A percentile compares a stretch with the other conserved stretches of the same genome.
These are phyloP conservation scores for Acorus gramineus DNA, from an alignment of 106 monocot genomes.

Conservation along the genomic window DNA sequence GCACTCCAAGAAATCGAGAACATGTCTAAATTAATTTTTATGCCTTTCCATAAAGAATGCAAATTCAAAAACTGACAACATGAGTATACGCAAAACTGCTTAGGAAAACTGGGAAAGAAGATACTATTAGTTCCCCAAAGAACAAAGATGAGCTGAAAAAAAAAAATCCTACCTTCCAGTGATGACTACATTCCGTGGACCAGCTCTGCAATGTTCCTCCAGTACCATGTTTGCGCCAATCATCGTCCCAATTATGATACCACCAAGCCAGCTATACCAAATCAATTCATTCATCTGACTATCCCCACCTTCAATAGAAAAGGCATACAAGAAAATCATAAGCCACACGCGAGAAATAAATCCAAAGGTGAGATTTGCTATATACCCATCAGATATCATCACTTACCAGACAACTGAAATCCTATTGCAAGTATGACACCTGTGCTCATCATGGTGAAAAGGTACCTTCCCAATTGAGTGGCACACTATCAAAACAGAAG, in stretches of 20 bases:
- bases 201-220: constrained; percentile 89
- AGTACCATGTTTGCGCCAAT: constrained; percentile 86
- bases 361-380: background rate
- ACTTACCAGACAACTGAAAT: constrained; percentile 85
- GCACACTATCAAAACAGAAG: constrained; percentile 25
- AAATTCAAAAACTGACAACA: too few relatives aligned
- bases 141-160: background rate
- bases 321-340: background rate
- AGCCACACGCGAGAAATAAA: constrained; percentile 1
- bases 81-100: too few relatives aligned
- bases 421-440: constrained; percentile 85
- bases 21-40: too few relatives aligned
- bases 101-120: too few relatives aligned
- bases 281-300: constrained; percentile 81
- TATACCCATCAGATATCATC: background rate
- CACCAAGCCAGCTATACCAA: constrained; percentile 99
- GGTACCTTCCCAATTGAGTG: constrained; percentile 77
- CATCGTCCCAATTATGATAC: constrained; percentile 93
- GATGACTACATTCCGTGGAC: constrained; percentile 92
- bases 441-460: constrained; percentile 92
- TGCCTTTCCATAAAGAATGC: too few relatives aligned
- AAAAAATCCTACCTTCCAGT: constrained; percentile 68
- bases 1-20: too few relatives aligned
- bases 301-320: constrained; percentile 56
- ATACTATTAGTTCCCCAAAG: background rate